A percentile compares a stretch with the other conserved stretches of the same genome.
Evolutionary conservation across 495 filamentous ascomycete species (phyloP).

Genomic region (Hypomontagnella monticulosa): DNA sequence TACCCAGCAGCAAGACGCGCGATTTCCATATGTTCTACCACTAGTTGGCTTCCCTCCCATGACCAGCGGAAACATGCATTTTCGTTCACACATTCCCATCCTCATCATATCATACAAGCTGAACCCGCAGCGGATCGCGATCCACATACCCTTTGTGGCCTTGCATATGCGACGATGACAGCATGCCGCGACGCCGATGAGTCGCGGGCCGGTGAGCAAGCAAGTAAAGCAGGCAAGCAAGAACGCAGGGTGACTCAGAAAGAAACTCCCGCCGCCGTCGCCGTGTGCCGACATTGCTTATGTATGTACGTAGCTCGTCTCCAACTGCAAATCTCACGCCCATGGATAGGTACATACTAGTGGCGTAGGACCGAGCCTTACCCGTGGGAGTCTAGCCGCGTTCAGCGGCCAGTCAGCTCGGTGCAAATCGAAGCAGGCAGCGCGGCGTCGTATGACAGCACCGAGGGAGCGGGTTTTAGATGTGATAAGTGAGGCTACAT

Average conservation of each 20-base stretch:
- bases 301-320: too few species aligned
- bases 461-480: too few species aligned
- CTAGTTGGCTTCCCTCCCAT: too few species aligned
- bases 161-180: constrained; percentile 18
- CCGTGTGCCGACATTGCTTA: too few species aligned
- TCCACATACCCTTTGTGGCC: not conserved
- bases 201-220: not conserved
- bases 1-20: not conserved
- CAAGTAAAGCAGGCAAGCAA: too few species aligned
- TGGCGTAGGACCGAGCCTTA: not conserved
- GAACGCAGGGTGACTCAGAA: constrained; percentile 15
- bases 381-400: not conserved
- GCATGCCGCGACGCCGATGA: constrained; percentile 1
- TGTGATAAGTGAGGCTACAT: too few species aligned
- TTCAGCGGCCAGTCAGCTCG: not conserved
- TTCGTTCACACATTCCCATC: not conserved
- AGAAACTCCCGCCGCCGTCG: too few species aligned
- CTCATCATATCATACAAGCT: not conserved
- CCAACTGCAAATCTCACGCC: not conserved
- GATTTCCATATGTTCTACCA: not conserved
- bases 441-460: too few species aligned
- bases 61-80: not conserved
- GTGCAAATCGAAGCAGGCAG: not conserved
- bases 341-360: too few species aligned
- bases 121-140: constrained; percentile 5